phyloP scores from a whole-genome alignment of 176 grass and related monocot genomes.

The Avena insularis region DNA sequence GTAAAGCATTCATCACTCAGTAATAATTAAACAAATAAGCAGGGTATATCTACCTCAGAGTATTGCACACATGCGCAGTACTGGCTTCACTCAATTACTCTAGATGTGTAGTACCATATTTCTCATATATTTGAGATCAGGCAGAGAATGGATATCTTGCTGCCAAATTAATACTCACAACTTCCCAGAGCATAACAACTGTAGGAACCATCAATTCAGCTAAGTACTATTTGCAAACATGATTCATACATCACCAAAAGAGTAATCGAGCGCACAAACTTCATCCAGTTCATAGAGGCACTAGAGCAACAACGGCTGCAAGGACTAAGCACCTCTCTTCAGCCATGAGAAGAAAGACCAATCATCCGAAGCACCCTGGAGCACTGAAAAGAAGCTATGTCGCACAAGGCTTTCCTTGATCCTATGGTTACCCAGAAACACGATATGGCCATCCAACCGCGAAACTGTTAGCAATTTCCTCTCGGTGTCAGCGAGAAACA shows the following conservation, averaged over 20 bases:
- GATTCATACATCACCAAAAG: too few species aligned
- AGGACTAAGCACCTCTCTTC: too few species aligned
- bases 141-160: background rate
- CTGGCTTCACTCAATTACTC: background rate
- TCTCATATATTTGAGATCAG: too few species aligned
- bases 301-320: too few species aligned
- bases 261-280: too few species aligned
- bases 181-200: background rate
- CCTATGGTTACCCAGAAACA: background rate
- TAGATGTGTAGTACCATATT: background rate
- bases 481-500: too few species aligned
- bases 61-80: background rate
- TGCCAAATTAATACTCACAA: background rate
- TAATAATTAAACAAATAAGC: background rate
- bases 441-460: background rate
- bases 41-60: too few species aligned
- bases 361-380: too few species aligned
- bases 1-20: background rate
- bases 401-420: background rate
- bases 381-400: too few species aligned
- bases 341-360: too few species aligned
- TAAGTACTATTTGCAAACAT: background rate
- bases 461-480: too few species aligned
- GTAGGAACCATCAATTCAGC: background rate
- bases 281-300: too few species aligned